Percentiles rank a stretch among this genome's conserved stretches.
Conservation (phyloP, 257 asterid species). For the Nicotiana undulata region DNA sequence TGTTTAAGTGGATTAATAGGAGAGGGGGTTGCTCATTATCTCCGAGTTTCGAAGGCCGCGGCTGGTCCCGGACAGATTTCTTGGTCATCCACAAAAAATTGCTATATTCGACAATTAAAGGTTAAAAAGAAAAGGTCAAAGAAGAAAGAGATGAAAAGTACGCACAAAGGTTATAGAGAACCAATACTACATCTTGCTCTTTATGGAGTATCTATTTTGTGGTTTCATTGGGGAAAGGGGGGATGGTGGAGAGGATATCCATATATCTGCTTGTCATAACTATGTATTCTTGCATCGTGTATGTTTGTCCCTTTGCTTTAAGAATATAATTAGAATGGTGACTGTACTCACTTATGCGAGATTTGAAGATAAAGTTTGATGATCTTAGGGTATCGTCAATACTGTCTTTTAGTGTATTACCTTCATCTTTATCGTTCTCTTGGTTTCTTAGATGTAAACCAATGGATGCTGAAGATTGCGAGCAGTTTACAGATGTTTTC, state of each 20-base stretch:
- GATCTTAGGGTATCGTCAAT: neutral
- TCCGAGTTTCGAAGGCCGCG: too few species aligned
- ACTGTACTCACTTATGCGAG: neutral
- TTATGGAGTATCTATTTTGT: neutral
- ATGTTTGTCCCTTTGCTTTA: neutral
- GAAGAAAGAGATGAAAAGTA: neutral
- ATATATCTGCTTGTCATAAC: neutral
- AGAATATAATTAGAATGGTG: neutral
- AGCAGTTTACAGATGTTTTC: constrained; percentile 69
- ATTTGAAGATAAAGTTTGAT: neutral
- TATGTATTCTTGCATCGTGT: neutral
- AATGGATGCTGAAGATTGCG: constrained; percentile 91
- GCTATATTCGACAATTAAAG: neutral
- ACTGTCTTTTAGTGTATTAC: neutral
- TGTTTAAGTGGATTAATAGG: too few species aligned
- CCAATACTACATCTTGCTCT: neutral
- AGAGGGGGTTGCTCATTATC: too few species aligned
- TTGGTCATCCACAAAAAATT: too few species aligned
- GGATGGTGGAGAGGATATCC: neutral
- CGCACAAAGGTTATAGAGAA: neutral
- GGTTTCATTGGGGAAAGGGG: neutral
- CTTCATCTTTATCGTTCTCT: neutral
- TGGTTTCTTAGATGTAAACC: constrained; percentile 63
- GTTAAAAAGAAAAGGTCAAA: neutral
- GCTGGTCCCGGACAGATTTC: too few species aligned